Conservation (phyloP, 2,329 filamentous ascomycete species). For the Claviceps digitariae region DNA sequence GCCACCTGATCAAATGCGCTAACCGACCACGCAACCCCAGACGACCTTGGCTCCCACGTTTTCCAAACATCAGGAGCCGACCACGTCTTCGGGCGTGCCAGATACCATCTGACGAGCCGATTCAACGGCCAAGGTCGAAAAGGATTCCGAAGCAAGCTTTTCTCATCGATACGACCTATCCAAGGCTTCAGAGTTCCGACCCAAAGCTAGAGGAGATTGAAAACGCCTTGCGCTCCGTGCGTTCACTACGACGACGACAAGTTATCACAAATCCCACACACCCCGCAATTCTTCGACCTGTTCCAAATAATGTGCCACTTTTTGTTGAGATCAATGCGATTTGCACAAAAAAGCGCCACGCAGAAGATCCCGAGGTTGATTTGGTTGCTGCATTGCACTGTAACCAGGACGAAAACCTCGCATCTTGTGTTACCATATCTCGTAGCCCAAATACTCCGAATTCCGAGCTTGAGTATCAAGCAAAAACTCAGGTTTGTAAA, state of each 20-base stretch:
- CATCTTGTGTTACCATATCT: conserved; percentile 5
- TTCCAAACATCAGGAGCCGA: conserved; percentile 1
- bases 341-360: conserved; percentile 16
- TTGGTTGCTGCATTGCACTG: conserved; percentile 14
- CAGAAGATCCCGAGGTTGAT: conserved; percentile 18
- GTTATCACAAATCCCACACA: neutral
- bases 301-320: neutral
- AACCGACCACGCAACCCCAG: conserved; percentile 3
- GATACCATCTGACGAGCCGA: neutral
- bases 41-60: conserved; percentile 4
- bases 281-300: neutral
- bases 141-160: neutral
- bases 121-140: neutral
- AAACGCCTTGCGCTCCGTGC: neutral
- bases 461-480: conserved; percentile 2
- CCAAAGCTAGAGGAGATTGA: neutral
- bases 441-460: neutral
- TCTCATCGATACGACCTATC: conserved; percentile 3
- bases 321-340: conserved; percentile 15
- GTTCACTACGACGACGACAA: neutral
- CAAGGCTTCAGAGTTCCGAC: neutral
- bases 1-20: neutral
- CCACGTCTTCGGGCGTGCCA: neutral
- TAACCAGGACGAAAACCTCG: neutral
- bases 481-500: neutral